Conservation (phyloP, 2,329 filamentous ascomycete species). For the Akanthomyces lecanii region DNA sequence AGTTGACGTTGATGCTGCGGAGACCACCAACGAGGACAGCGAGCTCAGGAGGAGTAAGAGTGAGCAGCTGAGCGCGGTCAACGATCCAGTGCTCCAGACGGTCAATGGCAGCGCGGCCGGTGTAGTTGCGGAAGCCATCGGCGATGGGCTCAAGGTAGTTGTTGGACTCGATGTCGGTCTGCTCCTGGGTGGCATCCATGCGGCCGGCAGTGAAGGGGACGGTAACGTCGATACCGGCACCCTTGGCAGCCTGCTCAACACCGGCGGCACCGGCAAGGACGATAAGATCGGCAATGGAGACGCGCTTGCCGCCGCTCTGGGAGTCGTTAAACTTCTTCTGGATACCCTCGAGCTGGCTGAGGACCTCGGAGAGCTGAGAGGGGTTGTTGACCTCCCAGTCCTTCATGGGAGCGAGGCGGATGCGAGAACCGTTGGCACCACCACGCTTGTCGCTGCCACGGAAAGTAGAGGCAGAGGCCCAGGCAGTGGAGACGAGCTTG, state of each 20-base stretch:
- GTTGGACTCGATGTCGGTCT: constrained; percentile 65
- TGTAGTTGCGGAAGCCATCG: constrained; percentile 82
- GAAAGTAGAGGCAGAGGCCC: constrained; percentile 68
- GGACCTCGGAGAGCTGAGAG: constrained; percentile 56
- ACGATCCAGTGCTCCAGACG: constrained; percentile 66
- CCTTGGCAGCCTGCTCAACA: constrained; percentile 64
- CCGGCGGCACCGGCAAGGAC: constrained; percentile 68
- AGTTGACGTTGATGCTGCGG: constrained; percentile 66
- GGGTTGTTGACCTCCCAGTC: constrained; percentile 75
- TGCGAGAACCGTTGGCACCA: constrained; percentile 75
- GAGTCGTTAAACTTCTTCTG: constrained; percentile 64
- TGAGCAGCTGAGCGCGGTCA: constrained; percentile 67
- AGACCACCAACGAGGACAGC: constrained; percentile 69
- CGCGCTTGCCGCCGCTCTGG: constrained; percentile 59
- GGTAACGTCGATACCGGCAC: constrained; percentile 42
- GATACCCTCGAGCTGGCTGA: constrained; percentile 58
- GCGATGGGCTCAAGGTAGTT: constrained; percentile 61
- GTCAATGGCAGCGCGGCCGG: constrained; percentile 55
- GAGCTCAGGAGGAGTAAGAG: constrained; percentile 65
- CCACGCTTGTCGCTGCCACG: constrained; percentile 76
- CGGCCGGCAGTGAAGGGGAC: constrained; percentile 74
- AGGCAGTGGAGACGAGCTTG: constrained; percentile 63
- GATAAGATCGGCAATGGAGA: constrained; percentile 75
- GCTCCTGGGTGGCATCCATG: constrained; percentile 64
- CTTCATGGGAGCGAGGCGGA: constrained; percentile 67